Evolutionary conservation across 2,329 filamentous ascomycete species (phyloP).

Genomic region (Cercospora berteroae): DNA sequence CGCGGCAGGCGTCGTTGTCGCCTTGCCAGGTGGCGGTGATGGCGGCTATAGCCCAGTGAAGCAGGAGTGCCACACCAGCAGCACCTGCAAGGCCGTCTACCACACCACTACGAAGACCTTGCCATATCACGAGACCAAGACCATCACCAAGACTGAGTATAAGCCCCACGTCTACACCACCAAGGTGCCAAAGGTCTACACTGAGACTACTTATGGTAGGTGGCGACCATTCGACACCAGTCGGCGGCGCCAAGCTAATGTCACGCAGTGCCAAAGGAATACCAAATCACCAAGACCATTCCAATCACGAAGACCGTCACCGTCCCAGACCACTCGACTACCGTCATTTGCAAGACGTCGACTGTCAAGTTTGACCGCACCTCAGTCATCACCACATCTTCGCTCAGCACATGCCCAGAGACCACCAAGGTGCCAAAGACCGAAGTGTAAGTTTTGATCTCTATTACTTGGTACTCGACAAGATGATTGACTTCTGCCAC

Average conservation of each 20-base stretch:
- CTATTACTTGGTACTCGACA: not conserved
- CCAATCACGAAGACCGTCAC: conserved; percentile 20
- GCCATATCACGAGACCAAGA: conserved; percentile 20
- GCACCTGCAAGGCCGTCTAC: conserved; percentile 20
- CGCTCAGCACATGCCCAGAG: conserved; percentile 14
- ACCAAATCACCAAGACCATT: conserved; percentile 21
- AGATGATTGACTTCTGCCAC: not conserved
- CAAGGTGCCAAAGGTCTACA: conserved; percentile 13
- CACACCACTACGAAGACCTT: conserved; percentile 20
- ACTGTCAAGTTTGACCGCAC: conserved; percentile 17
- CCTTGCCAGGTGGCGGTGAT: conserved; percentile 17
- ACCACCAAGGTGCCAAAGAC: conserved; percentile 13
- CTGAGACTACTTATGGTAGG: conserved; percentile 13
- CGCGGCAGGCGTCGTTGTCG: conserved; percentile 19
- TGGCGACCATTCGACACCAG: not conserved
- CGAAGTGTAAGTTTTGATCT: conserved; percentile 5
- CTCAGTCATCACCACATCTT: conserved; percentile 9
- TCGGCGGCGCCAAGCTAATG: not conserved
- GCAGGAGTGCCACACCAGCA: conserved; percentile 20
- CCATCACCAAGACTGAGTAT: conserved; percentile 20
- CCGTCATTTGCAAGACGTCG: conserved; percentile 21
- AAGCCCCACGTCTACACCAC: conserved; percentile 15
- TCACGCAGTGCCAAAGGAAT: conserved; percentile 1
- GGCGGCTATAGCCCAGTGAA: conserved; percentile 3
- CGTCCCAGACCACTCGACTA: conserved; percentile 17